Conservation (phyloP, 345 rosid species). For the Sonneratia alba region DNA sequence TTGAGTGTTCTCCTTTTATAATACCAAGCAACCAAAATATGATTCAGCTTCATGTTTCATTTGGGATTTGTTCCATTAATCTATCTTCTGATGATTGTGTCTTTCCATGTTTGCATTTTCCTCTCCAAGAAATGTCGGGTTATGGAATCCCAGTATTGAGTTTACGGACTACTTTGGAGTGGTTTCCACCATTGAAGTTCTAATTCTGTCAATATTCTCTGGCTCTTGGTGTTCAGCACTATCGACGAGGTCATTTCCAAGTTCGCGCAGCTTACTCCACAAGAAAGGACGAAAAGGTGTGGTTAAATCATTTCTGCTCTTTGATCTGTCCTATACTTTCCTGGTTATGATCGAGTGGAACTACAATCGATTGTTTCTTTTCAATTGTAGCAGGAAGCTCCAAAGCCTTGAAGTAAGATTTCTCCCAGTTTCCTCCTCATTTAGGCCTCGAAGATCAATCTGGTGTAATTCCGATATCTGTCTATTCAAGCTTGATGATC, state of each 20-base stretch:
- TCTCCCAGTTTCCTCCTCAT: background rate
- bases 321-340: slow-evolving; percentile 5
- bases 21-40: background rate
- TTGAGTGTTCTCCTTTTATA: background rate
- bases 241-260: slow-evolving; percentile 74
- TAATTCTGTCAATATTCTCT: background rate
- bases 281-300: slow-evolving; percentile 84
- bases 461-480: background rate
- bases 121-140: background rate
- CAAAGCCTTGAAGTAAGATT: slow-evolving; percentile 88
- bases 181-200: background rate
- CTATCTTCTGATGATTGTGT: background rate
- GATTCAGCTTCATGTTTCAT: background rate
- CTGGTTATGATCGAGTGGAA: slow-evolving; percentile 3
- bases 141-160: background rate
- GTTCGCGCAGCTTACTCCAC: slow-evolving; percentile 68
- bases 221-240: slow-evolving; percentile 25
- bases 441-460: background rate
- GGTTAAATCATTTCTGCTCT: background rate
- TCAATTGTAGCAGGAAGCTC: slow-evolving; percentile 56
- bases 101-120: background rate
- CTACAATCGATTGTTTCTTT: slow-evolving; percentile 10
- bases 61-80: background rate
- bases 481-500: background rate
- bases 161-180: background rate